Evolutionary conservation across 805 yeast genomes (phyloP).

Genomic region (Saturnispora galanensis): DNA sequence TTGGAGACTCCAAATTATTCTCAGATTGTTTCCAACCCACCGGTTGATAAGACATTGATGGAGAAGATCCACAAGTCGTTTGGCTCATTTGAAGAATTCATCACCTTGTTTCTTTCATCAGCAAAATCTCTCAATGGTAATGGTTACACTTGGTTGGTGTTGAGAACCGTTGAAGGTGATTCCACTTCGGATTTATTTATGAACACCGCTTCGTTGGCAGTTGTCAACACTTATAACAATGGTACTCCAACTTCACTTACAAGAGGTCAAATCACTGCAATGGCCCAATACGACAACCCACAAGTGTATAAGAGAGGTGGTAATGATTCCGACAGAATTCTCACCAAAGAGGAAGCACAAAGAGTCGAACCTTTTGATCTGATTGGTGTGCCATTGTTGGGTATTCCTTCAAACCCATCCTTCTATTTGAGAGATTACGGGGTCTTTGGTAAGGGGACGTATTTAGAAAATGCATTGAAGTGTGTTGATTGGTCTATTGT

Average conservation of each 20-base stretch:
- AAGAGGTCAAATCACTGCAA: constrained; percentile 35
- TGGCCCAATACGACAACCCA: constrained; percentile 10
- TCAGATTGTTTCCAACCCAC: constrained; percentile 21
- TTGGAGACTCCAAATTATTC: constrained; percentile 26
- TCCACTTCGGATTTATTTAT: constrained; percentile 14
- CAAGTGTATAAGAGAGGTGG: constrained; percentile 9
- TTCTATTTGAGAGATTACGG: constrained; percentile 69
- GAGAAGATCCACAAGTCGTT: constrained; percentile 51
- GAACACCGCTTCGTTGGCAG: constrained; percentile 39
- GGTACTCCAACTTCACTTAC: constrained; percentile 69
- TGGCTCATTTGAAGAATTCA: constrained; percentile 70
- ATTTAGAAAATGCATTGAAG: constrained; percentile 65
- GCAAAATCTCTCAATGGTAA: constrained; percentile 73
- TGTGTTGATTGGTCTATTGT: constrained; percentile 78
- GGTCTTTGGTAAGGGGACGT: constrained; percentile 62
- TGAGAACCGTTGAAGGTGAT: constrained; percentile 29
- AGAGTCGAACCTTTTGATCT: constrained; percentile 33
- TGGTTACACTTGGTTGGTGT: constrained; percentile 86
- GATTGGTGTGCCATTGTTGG: constrained; percentile 47
- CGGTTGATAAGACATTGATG: constrained; percentile 23
- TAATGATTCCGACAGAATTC: constrained; percentile 17
- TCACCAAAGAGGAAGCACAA: constrained; percentile 32
- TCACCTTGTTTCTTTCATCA: constrained; percentile 57
- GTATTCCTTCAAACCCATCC: constrained; percentile 65
- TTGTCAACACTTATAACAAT: constrained; percentile 79